phyloP scores from a whole-genome alignment of 176 grass and related monocot genomes.

The Zoysia japonica region DNA sequence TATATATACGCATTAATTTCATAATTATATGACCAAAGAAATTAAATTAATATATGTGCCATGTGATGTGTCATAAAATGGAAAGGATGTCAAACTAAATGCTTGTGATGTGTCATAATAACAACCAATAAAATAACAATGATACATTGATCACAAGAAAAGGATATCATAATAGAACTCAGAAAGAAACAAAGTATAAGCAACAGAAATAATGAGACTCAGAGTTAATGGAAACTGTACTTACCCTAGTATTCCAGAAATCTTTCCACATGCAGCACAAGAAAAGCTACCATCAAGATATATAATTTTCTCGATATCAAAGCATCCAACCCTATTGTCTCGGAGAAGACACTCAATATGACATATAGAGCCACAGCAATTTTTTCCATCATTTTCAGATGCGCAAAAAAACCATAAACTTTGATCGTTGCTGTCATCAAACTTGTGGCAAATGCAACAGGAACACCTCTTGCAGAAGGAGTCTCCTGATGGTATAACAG shows the following conservation, averaged over 20 bases:
- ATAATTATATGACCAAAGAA: background rate
- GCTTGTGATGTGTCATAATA: background rate
- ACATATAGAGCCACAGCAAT: conserved; percentile 89
- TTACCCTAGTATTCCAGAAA: conserved; percentile 89
- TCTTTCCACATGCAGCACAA: conserved; percentile 91
- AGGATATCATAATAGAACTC: background rate
- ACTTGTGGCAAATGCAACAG: conserved; percentile 91
- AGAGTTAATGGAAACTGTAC: conserved; percentile 20
- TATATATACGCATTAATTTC: background rate
- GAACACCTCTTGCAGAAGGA: conserved; percentile 97
- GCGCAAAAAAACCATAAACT: conserved; percentile 93
- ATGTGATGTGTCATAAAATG: background rate
- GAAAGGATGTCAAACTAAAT: background rate
- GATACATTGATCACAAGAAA: conserved; percentile 7
- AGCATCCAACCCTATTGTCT: conserved; percentile 68
- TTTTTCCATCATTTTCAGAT: conserved; percentile 69
- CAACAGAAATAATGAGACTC: background rate
- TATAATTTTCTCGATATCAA: conserved; percentile 65
- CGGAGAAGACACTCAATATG: conserved; percentile 87
- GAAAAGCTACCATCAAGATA: conserved; percentile 90
- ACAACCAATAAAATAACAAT: conserved; percentile 2
- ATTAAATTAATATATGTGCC: background rate
- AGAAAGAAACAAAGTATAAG: conserved; percentile 4
- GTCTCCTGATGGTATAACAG: conserved; percentile 66
- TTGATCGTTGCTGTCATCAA: conserved; percentile 97